Evolutionary conservation across 306 rosid species (phyloP), one percentile per base, ranked within the genome.

Genomic region (Boehmeria nivea): DNA sequence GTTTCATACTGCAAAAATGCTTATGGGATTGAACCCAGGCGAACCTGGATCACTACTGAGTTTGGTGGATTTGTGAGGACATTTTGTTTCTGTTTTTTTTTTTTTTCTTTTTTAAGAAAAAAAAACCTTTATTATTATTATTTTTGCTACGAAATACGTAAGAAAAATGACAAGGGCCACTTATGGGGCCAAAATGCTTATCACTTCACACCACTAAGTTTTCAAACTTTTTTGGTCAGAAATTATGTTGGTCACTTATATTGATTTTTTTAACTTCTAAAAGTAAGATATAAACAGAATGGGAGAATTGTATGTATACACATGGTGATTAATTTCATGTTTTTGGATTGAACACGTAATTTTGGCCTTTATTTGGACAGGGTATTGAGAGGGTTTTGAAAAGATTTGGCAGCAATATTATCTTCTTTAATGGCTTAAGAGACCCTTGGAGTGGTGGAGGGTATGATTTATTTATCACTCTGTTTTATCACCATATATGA

Each of bases 401-500:
- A 74, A 78, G 91, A 25, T 84, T 53, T 20, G 81, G 87, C 2
- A 81, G 98, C 80, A 87, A 84, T 78, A 80, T 90, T 28, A 80
- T 90, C 70, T 90, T 90, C 80, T 90, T 84, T 12, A 90, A 90
- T 72, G 95, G 98, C 44, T 66, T 90, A 59, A 82, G 95, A 78
- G 97, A 90, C 68, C 94, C 97, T 61, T 86, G 97, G 95, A 86
- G 97, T 62, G 95, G 91, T 24, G 98, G 98, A 74, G 97, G 97
- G 97, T 90, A 86, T 1, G 36, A 17, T 26, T 59, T 11, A 33
- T 40, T 40, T 5, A 40, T 26, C 27, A 26, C 5, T 12, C 24
- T 37, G 36, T 46, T 38, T 6, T 66, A 61, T 63, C 42, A 24
- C 17, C 18, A 59, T 15, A n/a, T 40, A 2, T 8, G 15, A 40